A percentile compares a stretch with the other conserved stretches of the same genome.
These are phyloP conservation scores for Fraxinus quadrangulata DNA, from an alignment of 257 asterid species.

Conservation along the genomic window DNA sequence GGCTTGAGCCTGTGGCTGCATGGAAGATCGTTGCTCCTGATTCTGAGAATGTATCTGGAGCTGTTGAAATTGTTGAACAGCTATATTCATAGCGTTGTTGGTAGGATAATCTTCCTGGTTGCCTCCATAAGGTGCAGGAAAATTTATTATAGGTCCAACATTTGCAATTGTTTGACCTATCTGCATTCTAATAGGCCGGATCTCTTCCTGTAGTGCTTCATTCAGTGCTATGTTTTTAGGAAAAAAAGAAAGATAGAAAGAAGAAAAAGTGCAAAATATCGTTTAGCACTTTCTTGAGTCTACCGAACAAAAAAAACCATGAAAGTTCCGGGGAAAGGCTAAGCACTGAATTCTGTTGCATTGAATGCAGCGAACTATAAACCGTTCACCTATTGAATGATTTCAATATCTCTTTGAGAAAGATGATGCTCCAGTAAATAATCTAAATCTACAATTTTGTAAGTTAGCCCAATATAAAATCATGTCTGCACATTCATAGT, in stretches of 20 bases:
- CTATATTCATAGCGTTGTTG: constrained; percentile 29
- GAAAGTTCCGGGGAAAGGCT: not conserved
- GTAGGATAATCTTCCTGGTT: constrained; percentile 38
- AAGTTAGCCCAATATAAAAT: not conserved
- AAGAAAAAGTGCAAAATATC: constrained; percentile 1
- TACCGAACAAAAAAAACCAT: too few species aligned
- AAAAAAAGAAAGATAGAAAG: too few species aligned
- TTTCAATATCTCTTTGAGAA: not conserved
- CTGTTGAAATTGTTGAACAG: constrained; percentile 46
- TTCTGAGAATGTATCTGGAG: not conserved
- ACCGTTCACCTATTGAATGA: not conserved
- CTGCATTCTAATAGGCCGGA: constrained; percentile 70
- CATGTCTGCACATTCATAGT: too few species aligned
- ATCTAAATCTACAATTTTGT: not conserved
- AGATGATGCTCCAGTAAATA: not conserved
- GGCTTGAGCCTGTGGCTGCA: constrained; percentile 30
- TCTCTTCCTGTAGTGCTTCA: constrained; percentile 79
- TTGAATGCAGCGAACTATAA: not conserved
- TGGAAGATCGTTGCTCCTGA: constrained; percentile 25
- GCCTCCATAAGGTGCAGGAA: constrained; percentile 36
- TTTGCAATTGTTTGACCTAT: constrained; percentile 71
- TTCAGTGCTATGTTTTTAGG: constrained; percentile 57
- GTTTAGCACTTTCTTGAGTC: not conserved
- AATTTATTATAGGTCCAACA: constrained; percentile 54
- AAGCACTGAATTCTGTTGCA: too few species aligned